Base-by-base conservation (phyloP, 345 rosid genomes). In the Toxicodendron radicans region DNA sequence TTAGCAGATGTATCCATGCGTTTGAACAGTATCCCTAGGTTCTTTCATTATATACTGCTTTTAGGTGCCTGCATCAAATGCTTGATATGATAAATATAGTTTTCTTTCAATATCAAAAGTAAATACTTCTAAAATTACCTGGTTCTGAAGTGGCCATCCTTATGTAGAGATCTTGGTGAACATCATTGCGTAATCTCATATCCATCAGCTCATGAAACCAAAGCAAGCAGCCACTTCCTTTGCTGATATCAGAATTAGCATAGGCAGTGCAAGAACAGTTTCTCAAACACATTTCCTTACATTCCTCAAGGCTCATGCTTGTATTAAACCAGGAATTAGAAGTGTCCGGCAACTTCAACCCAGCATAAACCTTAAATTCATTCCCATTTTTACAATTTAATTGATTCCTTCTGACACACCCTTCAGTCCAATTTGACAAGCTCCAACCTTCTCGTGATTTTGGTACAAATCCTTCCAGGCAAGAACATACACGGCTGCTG, bases 191-290 rank as follows among this genome's bases (percentile, higher is more conserved):
- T 41, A 43, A 49, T 64, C 78, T 74, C 7, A 81, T 82, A 63
- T 90, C 94, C 2, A 77, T 59, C 7, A 90, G 87, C 33, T 73
- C 85, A 41, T 48, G 77, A 9, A 72, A 73, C 94, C 94, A 88
- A 24, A 82, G 76, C 70, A 86, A 62, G 69, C 94, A 88, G 3
- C 94, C 94, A 10, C 74, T 79, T 16, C 87, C 86, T 30, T 79
- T 80, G 38, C 72, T 68, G 11, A 86, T 70, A 75, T 84, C 83
- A 38, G 78, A 72, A 73, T 43, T 81, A 7, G 87, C 84, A 76
- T 75, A 85, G 64, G 93, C 91, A 11, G 75, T 81, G 53, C 89
- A 89, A 51, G 87, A 81, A 70, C 93, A 87, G 45, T 87, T 81
- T 52, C 54, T 45, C 52, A 30, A 67, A 71, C 93, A 89, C 68